These are phyloP conservation scores for Ramaria rubella DNA, from an alignment of 768 basidiomycete genomes.

Conservation along the genomic window DNA sequence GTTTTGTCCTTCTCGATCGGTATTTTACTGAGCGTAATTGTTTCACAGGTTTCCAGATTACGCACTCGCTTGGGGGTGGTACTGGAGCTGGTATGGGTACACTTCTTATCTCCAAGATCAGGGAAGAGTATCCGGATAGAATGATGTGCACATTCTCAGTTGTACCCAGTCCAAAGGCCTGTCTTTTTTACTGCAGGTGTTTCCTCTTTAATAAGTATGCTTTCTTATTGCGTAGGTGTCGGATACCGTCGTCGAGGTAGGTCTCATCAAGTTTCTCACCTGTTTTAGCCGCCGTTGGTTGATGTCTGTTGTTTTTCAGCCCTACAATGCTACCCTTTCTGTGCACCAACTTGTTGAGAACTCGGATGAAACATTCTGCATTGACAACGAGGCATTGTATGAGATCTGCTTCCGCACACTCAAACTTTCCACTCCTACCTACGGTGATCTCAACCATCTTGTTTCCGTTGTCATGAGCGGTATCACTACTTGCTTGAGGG, in stretches of 20 bases:
- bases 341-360: conserved; percentile 99
- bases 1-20: conserved; percentile 15
- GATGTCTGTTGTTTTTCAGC: conserved; percentile 37
- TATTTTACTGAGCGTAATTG: background rate
- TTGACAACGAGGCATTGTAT: conserved; percentile 98
- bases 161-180: conserved; percentile 93
- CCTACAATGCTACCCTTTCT: conserved; percentile 97
- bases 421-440: conserved; percentile 91
- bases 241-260: conserved; percentile 97
- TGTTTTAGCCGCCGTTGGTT: background rate
- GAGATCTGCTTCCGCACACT: conserved; percentile 99
- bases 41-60: conserved; percentile 87
- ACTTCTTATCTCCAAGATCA: conserved; percentile 96
- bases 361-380: conserved; percentile 99
- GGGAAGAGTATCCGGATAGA: conserved; percentile 97
- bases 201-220: conserved; percentile 1
- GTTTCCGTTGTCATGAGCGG: conserved; percentile 98
- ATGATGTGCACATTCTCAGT: conserved; percentile 99
- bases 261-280: conserved; percentile 13
- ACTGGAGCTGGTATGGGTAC: conserved; percentile 99
- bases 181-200: conserved; percentile 7
- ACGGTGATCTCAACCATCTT: conserved; percentile 96
- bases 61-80: conserved; percentile 97
- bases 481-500: conserved; percentile 93
- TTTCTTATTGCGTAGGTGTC: conserved; percentile 45